Evolutionary conservation across 768 basidiomycete species (phyloP), one percentile per base, ranked within the genome.

Genomic region (Xerocomus spinulosus): DNA sequence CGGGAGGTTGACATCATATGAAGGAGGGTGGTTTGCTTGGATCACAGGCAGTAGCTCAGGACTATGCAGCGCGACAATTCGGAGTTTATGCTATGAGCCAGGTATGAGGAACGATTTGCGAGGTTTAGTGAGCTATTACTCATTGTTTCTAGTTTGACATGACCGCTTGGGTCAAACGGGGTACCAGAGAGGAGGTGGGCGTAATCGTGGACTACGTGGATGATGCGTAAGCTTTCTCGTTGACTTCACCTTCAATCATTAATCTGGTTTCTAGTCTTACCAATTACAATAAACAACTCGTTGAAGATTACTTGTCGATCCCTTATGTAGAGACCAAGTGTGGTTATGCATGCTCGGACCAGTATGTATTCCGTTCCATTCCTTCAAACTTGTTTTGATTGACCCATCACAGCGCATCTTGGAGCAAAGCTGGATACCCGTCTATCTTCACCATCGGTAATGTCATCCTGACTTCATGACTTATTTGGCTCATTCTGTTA

Each of bases 321-420:
- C 92, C 92, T 23, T 90, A 80, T 57, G 64, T 53, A 23, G 82
- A 89, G 74, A 96, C 93, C 48, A 76, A 85, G 73, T 95, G 93
- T 70, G 91, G 88, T 29, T 95, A 96, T 61, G 92, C 91, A 44
- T 96, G 92, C 75, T 90, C 87, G 56, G 92, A 95, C 68, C 92
- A 94, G 87, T 91, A 70, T 62, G 75, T 52, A 51, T 66, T 70
- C 5, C 14, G 10, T 32, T 8, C 42, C 51, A 0, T 55, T 59
- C 53, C 60, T 65, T 62, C n/a, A 55, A 57, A 60, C 48, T 21
- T 3, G 18, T 45, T 23, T 40, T 47, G 13, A 65, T 56, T 54
- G 23, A 26, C 26, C 10, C 14, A 1, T 44, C 56, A 42, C 54
- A 78, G 76, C 60, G 90, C 90, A 57, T 88, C 88, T 26, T 93